A percentile compares a stretch with the other conserved stretches of the same genome.
These are phyloP conservation scores for Decorospora gaudefroyi DNA, from an alignment of 2,329 filamentous ascomycete genomes.

Conservation along the genomic window DNA sequence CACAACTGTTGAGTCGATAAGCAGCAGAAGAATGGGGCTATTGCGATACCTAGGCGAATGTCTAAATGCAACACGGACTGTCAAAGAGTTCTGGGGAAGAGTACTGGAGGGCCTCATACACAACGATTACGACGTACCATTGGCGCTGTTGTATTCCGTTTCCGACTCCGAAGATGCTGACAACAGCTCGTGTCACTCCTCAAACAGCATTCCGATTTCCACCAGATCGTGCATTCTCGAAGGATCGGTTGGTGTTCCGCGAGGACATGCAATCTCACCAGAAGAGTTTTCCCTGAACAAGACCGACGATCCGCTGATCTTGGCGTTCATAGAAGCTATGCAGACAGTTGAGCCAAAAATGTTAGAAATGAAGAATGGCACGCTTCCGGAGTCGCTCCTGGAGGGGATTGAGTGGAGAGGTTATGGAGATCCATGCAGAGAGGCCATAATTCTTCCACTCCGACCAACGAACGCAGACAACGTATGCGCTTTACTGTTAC, in stretches of 20 bases:
- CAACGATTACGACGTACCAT: constrained; percentile 40
- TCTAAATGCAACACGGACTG: constrained; percentile 35
- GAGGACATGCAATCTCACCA: constrained; percentile 37
- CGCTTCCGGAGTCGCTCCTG: constrained; percentile 32
- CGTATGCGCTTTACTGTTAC: constrained; percentile 39
- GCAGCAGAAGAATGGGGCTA: constrained; percentile 46
- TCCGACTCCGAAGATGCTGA: constrained; percentile 35
- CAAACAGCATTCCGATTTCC: constrained; percentile 31
- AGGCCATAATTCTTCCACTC: constrained; percentile 42
- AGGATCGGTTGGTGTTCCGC: constrained; percentile 41
- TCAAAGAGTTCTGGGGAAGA: constrained; percentile 54
- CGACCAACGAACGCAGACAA: constrained; percentile 38
- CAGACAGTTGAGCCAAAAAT: constrained; percentile 37
- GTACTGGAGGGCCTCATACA: constrained; percentile 56
- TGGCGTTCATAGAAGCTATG: constrained; percentile 43
- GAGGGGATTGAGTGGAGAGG: constrained; percentile 43
- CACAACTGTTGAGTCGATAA: constrained; percentile 48
- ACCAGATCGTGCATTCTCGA: constrained; percentile 39
- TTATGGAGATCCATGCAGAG: constrained; percentile 39
- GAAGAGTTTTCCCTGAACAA: constrained; percentile 35
- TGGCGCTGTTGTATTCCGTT: constrained; percentile 43
- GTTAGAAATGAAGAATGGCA: constrained; percentile 33
- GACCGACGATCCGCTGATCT: constrained; percentile 38
- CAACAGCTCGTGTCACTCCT: constrained; percentile 28
- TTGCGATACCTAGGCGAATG: constrained; percentile 48